Conservation (phyloP, 2,329 filamentous ascomycete genomes). For the Exophiala spinifera region DNA sequence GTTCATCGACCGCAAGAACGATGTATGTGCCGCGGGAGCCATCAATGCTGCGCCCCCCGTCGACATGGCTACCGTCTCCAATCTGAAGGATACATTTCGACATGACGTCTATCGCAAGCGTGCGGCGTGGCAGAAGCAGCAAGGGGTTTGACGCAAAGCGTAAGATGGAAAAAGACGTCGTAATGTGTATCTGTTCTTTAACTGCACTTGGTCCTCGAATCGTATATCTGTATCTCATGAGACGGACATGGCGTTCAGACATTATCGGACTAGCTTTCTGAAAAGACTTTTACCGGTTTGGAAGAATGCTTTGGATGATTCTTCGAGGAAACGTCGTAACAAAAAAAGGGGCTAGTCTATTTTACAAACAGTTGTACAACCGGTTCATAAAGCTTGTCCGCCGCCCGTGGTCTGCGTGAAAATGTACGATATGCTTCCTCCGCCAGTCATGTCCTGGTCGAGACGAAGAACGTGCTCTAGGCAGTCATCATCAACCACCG, state of each 20-base stretch:
- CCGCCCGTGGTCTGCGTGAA: slow-evolving; percentile 28
- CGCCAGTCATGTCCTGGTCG: slow-evolving; percentile 16
- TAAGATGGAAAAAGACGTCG: background rate
- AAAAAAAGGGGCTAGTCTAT: too few relatives aligned
- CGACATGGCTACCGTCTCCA: slow-evolving; percentile 27
- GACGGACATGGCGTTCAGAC: too few relatives aligned
- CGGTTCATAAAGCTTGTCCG: slow-evolving; percentile 5
- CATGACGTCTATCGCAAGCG: slow-evolving; percentile 43
- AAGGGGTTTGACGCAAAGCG: background rate
- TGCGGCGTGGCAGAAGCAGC: slow-evolving; percentile 33
- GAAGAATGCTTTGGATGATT: too few relatives aligned
- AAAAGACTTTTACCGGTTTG: too few relatives aligned
- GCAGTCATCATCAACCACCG: slow-evolving; percentile 24
- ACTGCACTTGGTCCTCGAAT: too few relatives aligned
- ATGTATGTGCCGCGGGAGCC: slow-evolving; percentile 44
- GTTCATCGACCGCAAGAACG: slow-evolving; percentile 51
- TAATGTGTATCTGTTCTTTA: too few relatives aligned
- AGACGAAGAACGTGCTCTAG: slow-evolving; percentile 25
- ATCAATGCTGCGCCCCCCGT: slow-evolving; percentile 41
- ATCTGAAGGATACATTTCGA: slow-evolving; percentile 45
- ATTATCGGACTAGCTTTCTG: too few relatives aligned
- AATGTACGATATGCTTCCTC: slow-evolving; percentile 25
- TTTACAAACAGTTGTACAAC: too few relatives aligned
- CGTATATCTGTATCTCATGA: too few relatives aligned
- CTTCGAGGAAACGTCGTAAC: too few relatives aligned